phyloP scores from a whole-genome alignment of 2,329 filamentous ascomycete genomes.

The Talaromyces albobiverticillius region DNA sequence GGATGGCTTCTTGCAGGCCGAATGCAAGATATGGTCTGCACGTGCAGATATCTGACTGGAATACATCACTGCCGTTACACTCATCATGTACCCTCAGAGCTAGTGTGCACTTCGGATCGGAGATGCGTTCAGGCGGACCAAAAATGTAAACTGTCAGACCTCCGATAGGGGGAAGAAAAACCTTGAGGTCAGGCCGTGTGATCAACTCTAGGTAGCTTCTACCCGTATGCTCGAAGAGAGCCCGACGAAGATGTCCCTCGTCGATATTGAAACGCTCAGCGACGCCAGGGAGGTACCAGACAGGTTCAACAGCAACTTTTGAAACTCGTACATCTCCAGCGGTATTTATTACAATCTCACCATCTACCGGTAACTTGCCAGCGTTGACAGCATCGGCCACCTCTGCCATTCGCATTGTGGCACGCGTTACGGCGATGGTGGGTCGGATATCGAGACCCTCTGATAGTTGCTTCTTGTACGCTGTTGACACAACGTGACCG shows the following conservation, averaged over 20 bases:
- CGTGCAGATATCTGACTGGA: conserved; percentile 96
- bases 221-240: conserved; percentile 91
- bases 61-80: conserved; percentile 96
- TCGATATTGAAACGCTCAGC: conserved; percentile 91
- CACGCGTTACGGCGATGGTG: conserved; percentile 86
- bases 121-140: conserved; percentile 90
- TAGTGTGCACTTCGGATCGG: conserved; percentile 74
- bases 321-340: conserved; percentile 85
- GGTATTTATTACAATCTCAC: conserved; percentile 83
- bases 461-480: conserved; percentile 72
- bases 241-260: conserved; percentile 79
- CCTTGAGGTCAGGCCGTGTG: conserved; percentile 88
- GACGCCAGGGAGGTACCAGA: conserved; percentile 82
- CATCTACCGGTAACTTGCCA: conserved; percentile 74
- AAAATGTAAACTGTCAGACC: conserved; percentile 97
- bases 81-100: conserved; percentile 82
- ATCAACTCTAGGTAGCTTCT: conserved; percentile 96
- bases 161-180: conserved; percentile 93
- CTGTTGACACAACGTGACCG: conserved; percentile 80
- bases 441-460: conserved; percentile 72
- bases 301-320: conserved; percentile 94
- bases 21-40: conserved; percentile 90
- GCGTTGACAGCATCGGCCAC: conserved; percentile 80
- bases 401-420: conserved; percentile 93
- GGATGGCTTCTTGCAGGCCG: conserved; percentile 95